phyloP scores from a whole-genome alignment of 352 stramenopile genomes.

The Globisporangium camurandrum region DNA sequence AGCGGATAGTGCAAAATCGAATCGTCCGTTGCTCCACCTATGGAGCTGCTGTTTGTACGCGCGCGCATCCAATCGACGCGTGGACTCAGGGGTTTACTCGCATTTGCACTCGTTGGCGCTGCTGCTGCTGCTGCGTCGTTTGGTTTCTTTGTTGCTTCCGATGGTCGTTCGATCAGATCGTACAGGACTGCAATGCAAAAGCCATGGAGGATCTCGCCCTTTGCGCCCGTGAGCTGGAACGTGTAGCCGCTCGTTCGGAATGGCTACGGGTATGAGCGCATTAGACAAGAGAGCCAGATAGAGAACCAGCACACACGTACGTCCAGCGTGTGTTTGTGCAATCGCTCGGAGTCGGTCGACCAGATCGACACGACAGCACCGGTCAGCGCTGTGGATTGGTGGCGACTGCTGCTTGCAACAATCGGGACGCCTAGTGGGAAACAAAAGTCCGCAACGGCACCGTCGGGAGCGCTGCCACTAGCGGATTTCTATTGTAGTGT shows the following conservation, averaged over 20 bases:
- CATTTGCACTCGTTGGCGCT: background rate
- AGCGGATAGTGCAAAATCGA: conserved; percentile 7
- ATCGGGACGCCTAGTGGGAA: conserved; percentile 70
- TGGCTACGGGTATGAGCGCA: conserved; percentile 16
- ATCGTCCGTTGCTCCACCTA: conserved; percentile 10
- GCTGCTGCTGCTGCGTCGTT: background rate
- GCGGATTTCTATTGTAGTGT: conserved; percentile 21
- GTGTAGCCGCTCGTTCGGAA: conserved; percentile 67
- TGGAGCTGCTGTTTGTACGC: too few species aligned
- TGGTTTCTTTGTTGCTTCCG: too few species aligned
- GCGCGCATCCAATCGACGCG: conserved; percentile 19
- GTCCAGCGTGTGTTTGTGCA: conserved; percentile 60
- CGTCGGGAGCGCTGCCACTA: conserved; percentile 31
- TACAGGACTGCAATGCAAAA: conserved; percentile 69
- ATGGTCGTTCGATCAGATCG: conserved; percentile 20
- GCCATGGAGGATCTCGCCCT: conserved; percentile 75
- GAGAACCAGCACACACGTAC: too few species aligned
- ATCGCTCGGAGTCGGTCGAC: conserved; percentile 50
- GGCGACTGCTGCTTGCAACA: conserved; percentile 47
- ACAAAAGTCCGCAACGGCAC: conserved; percentile 68
- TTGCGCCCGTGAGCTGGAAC: conserved; percentile 76
- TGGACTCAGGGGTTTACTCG: conserved; percentile 16
- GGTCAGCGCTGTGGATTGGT: conserved; percentile 37
- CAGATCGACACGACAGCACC: conserved; percentile 60
- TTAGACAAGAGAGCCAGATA: background rate